Evolutionary conservation across 495 filamentous ascomycete genomes (phyloP), one percentile per base, ranked within the genome.

Genomic region (Emericellopsis terricola): DNA sequence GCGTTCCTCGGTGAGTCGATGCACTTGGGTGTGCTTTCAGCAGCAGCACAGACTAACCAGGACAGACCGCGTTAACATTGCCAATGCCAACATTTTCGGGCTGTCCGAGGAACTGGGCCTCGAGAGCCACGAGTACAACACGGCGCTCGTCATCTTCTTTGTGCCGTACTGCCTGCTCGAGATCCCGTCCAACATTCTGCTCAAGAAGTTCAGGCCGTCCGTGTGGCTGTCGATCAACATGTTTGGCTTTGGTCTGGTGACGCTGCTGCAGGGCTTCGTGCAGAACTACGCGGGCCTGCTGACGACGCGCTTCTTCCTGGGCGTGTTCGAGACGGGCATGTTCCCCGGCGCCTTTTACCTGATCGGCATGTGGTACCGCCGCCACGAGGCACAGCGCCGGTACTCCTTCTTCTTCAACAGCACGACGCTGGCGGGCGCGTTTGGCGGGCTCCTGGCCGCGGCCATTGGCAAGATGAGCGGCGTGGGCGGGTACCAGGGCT

Each of bases 381-480:
- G 85, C 18, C 59, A 57, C 15, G 87, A 94, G 57, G 81, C 85
- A 2, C 85, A 93, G 55, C 80, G 78, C 48, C 71, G 87, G 15
- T 94, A 81, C 52, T 77, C 70, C 27, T 79, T 94, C 60, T 94
- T 94, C 62, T 96, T 91, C 64, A 64, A 50, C 64, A 41, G 78
- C 72, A 87, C 85, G 1, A 78, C 76, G 2, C 52, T 93, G 17
- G 83, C 84, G 5, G 83, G 83, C 15, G 84, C 84, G 4, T 93
- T 93, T 41, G 84, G 84, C 26, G 83, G 84, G 8, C 58, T 92
- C 11, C 56, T 93, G 7, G 84, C 85, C 2, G 74, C 69, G 8
- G 85, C 74, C 11, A 86, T 96, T 31, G 81, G 79, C 16, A 83
- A 87, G 48, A 85, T 77, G 71, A 65, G 81, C 41, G 62, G 62